A percentile compares a stretch with the other conserved stretches of the same genome.
These are phyloP conservation scores for Neurospora sp. DNA, from an alignment of 495 filamentous ascomycete genomes.

Conservation along the genomic window DNA sequence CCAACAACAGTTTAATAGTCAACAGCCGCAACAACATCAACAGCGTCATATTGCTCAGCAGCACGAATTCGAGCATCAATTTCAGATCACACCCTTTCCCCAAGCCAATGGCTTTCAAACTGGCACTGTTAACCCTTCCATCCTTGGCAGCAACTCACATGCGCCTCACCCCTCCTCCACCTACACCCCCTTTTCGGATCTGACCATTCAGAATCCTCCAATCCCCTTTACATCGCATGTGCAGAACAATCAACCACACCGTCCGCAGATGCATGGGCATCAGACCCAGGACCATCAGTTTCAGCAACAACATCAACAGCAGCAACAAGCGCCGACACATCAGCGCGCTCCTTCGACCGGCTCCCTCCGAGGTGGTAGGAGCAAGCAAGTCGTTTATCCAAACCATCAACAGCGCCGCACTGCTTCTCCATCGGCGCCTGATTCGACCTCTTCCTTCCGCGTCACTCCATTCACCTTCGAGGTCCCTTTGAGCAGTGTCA, in stretches of 20 bases:
- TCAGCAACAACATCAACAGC: slow-evolving; percentile 2
- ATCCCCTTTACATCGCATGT: neutral
- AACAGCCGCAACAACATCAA: slow-evolving; percentile 1
- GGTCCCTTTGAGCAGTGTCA: slow-evolving; percentile 20
- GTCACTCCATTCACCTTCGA: slow-evolving; percentile 19
- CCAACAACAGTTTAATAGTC: neutral
- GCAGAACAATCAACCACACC: neutral
- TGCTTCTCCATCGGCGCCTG: slow-evolving; percentile 14
- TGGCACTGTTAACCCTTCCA: neutral
- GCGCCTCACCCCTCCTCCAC: neutral
- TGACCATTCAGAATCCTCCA: neutral
- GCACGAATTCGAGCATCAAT: neutral
- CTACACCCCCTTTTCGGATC: neutral
- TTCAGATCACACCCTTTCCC: neutral
- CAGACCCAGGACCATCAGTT: neutral
- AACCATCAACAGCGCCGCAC: neutral
- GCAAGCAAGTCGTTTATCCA: neutral
- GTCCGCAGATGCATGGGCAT: neutral
- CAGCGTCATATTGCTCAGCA: neutral
- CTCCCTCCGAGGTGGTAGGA: slow-evolving; percentile 11
- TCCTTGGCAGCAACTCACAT: neutral
- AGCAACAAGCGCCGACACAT: neutral
- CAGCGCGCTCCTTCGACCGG: slow-evolving; percentile 7
- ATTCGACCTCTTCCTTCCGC: neutral
- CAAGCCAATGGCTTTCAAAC: neutral